Conservation (phyloP, 331 rosid species). For the Saraca asoca region DNA sequence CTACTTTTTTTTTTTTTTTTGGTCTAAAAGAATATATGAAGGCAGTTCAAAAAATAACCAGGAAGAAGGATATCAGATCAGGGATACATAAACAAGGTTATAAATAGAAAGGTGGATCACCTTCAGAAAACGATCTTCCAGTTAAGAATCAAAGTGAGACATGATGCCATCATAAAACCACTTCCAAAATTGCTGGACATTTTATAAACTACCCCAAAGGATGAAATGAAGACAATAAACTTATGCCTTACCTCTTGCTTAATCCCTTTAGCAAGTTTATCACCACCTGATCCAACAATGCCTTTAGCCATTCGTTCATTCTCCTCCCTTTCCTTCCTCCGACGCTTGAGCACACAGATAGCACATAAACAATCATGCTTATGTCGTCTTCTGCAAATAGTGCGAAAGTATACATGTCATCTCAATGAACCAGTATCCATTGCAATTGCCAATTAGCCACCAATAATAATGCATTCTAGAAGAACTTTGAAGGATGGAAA, state of each 20-base stretch:
- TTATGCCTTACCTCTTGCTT: slow-evolving; percentile 62
- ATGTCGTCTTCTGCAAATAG: slow-evolving; percentile 85
- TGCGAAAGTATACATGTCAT: slow-evolving; percentile 25
- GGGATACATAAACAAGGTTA: slow-evolving; percentile 4
- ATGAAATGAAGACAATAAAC: slow-evolving; percentile 22
- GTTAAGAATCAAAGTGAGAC: slow-evolving; percentile 10
- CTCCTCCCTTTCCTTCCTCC: slow-evolving; percentile 90
- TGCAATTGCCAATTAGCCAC: not conserved
- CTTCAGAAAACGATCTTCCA: slow-evolving; percentile 14
- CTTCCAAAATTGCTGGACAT: slow-evolving; percentile 12
- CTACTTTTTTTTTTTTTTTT: not conserved
- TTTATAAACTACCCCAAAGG: slow-evolving; percentile 2
- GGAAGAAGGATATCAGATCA: slow-evolving; percentile 22
- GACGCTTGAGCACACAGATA: slow-evolving; percentile 87
- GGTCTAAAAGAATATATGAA: slow-evolving; percentile 8
- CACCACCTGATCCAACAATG: slow-evolving; percentile 51
- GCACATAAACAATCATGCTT: slow-evolving; percentile 93
- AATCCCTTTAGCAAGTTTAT: slow-evolving; percentile 52
- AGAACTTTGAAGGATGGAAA: not conserved
- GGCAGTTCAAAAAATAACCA: not conserved
- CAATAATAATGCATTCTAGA: not conserved
- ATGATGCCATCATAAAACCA: slow-evolving; percentile 22
- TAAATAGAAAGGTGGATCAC: slow-evolving; percentile 6
- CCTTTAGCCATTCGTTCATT: slow-evolving; percentile 68
- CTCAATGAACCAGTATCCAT: slow-evolving; percentile 26